Percentiles rank a stretch among this genome's conserved stretches.
Evolutionary conservation across 768 basidiomycete species (phyloP).

Genomic region (Postia placenta): DNA sequence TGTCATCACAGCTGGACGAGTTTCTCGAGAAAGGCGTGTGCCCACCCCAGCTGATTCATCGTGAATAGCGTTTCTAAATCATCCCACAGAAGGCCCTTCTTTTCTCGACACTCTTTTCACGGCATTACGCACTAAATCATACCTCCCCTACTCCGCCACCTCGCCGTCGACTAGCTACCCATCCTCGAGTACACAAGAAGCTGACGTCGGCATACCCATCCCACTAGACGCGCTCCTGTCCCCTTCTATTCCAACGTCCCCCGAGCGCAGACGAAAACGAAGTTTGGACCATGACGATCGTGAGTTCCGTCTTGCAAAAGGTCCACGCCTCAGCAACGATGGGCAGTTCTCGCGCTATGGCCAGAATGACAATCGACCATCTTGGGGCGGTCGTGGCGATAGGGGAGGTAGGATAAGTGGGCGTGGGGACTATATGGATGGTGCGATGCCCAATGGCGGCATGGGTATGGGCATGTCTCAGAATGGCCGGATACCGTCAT

Average conservation of each 20-base stretch:
- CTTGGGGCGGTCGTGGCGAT: constrained; percentile 35
- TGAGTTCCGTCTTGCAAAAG: constrained; percentile 61
- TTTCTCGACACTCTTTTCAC: constrained; percentile 88
- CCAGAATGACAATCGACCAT: constrained; percentile 32
- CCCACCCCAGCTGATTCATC: neutral
- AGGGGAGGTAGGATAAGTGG: constrained; percentile 30
- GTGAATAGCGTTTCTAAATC: neutral
- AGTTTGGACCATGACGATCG: constrained; percentile 55
- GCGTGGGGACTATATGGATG: constrained; percentile 22
- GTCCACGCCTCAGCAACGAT: constrained; percentile 59
- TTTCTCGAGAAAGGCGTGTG: constrained; percentile 87
- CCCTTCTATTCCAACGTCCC: constrained; percentile 34
- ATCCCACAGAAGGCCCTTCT: constrained; percentile 46
- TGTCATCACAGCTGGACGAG: constrained; percentile 75
- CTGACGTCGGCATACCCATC: constrained; percentile 73
- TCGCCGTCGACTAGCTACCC: constrained; percentile 31
- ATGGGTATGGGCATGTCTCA: constrained; percentile 17
- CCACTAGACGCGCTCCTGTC: constrained; percentile 62
- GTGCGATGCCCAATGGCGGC: constrained; percentile 26
- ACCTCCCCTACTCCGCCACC: constrained; percentile 63
- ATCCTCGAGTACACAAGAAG: constrained; percentile 28
- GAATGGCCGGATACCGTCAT: constrained; percentile 48
- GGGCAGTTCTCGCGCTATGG: constrained; percentile 62
- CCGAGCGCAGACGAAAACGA: constrained; percentile 61
- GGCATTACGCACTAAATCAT: constrained; percentile 80